Conservation (phyloP, 2,329 filamentous ascomycete species). For the Huntiella abstrusa region DNA sequence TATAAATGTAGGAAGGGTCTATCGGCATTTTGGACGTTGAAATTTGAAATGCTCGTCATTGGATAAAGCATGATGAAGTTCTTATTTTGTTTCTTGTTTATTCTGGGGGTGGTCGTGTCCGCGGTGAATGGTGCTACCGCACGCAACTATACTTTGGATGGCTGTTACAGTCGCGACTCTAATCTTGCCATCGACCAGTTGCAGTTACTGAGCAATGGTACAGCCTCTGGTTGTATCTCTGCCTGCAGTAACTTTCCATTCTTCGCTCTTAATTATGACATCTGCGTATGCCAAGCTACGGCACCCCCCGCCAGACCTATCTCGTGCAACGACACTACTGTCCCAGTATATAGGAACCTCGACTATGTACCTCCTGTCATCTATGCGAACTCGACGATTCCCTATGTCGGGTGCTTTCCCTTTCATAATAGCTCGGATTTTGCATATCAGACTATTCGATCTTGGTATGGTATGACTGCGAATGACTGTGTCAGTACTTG, state of each 20-base stretch:
- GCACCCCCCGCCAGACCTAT: neutral
- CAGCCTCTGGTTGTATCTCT: neutral
- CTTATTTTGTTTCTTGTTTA: neutral
- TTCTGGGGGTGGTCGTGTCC: neutral
- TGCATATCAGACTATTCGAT: neutral
- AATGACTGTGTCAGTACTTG: slow-evolving; percentile 2
- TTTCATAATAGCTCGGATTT: no score
- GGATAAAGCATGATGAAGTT: no score
- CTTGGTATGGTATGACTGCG: slow-evolving; percentile 3
- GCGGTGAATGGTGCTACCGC: no score
- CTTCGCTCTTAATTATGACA: neutral
- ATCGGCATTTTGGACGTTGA: no score
- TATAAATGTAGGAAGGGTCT: no score
- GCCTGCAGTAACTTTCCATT: neutral
- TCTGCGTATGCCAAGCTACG: neutral
- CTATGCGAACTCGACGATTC: neutral
- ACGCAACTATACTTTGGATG: no score
- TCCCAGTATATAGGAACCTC: neutral
- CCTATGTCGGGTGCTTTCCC: slow-evolving; percentile 5
- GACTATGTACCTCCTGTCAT: neutral
- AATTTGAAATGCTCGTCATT: no score
- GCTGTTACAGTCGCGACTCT: no score
- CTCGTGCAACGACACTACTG: neutral
- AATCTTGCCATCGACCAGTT: neutral
- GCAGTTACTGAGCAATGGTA: neutral